Percentiles rank a stretch among this genome's conserved stretches.
phyloP scores from a whole-genome alignment of 2,329 filamentous ascomycete species.

The Fusarium lateritium region DNA sequence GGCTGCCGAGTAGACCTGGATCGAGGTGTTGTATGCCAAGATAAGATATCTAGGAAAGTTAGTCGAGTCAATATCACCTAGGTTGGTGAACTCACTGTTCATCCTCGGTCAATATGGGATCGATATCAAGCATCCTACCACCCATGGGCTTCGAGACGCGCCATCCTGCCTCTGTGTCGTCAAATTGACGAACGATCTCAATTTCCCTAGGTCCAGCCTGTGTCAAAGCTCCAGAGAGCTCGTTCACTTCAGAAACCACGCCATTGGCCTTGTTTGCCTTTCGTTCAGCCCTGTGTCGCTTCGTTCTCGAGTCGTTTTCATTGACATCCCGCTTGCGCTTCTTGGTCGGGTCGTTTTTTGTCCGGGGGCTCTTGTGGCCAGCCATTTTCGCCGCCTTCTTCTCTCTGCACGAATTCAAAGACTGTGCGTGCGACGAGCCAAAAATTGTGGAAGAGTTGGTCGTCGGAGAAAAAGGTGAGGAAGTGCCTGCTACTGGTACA shows the following conservation, averaged over 20 bases:
- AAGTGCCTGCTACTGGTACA: constrained; percentile 33
- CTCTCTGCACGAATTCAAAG: constrained; percentile 18
- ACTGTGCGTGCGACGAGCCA: constrained; percentile 39
- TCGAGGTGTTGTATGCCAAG: constrained; percentile 78
- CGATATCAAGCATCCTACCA: constrained; percentile 75
- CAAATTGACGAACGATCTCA: constrained; percentile 48
- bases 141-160: constrained; percentile 75
- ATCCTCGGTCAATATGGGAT: constrained; percentile 73
- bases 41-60: constrained; percentile 74
- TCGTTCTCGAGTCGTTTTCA: constrained; percentile 59
- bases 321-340: constrained; percentile 64
- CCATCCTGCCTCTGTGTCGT: constrained; percentile 63
- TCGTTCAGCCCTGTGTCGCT: constrained; percentile 57
- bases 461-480: constrained; percentile 38
- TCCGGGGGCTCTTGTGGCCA: constrained; percentile 51
- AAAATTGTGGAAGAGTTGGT: constrained; percentile 30
- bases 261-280: constrained; percentile 50
- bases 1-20: constrained; percentile 85
- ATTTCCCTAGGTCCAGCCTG: constrained; percentile 42
- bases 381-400: constrained; percentile 52
- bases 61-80: constrained; percentile 15
- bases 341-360: constrained; percentile 57
- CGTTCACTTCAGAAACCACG: constrained; percentile 35
- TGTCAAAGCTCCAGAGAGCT: constrained; percentile 31
- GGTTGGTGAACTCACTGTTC: constrained; percentile 66